Percentiles rank a stretch among this genome's conserved stretches.
Conservation (phyloP, 2,329 filamentous ascomycete genomes). For the Xylaria sp. region DNA sequence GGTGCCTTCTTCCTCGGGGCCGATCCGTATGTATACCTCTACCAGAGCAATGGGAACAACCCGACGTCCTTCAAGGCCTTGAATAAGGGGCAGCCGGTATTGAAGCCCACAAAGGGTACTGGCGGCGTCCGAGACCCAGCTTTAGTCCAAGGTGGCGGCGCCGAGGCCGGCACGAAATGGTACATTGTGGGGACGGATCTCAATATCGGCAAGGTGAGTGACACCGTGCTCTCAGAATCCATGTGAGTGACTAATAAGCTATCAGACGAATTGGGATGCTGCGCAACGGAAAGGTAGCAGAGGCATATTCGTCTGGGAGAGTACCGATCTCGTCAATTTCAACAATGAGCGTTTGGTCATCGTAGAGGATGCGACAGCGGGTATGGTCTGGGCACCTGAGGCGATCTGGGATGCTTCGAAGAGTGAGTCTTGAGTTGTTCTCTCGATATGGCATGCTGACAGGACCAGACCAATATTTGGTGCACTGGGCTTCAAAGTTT, state of each 20-base stretch:
- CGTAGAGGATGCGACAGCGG: conserved; percentile 63
- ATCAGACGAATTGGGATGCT: conserved; percentile 62
- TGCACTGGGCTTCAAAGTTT: conserved; percentile 60
- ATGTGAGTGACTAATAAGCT: conserved; percentile 13
- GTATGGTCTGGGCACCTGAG: conserved; percentile 68
- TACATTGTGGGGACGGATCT: conserved; percentile 66
- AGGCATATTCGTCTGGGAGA: conserved; percentile 66
- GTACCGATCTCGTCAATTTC: conserved; percentile 62
- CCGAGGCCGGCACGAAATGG: conserved; percentile 61
- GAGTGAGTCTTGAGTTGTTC: conserved; percentile 39
- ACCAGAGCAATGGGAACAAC: conserved; percentile 63
- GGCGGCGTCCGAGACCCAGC: conserved; percentile 63
- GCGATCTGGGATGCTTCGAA: conserved; percentile 62
- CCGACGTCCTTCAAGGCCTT: conserved; percentile 59
- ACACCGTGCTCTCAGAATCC: not conserved
- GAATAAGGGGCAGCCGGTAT: conserved; percentile 59
- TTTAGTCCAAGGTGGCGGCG: conserved; percentile 58
- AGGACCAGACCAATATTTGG: conserved; percentile 54
- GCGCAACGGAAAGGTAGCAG: conserved; percentile 61
- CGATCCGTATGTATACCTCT: conserved; percentile 64
- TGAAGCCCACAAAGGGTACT: conserved; percentile 61
- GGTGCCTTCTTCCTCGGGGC: conserved; percentile 65
- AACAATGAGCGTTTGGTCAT: conserved; percentile 57
- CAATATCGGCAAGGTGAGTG: conserved; percentile 57
- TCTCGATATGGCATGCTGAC: conserved; percentile 17